Evolutionary conservation across 225 moss, liverwort and hornwort genomes (phyloP), one percentile per base, ranked within the genome.

Genomic region (Marchantia paleacea): DNA sequence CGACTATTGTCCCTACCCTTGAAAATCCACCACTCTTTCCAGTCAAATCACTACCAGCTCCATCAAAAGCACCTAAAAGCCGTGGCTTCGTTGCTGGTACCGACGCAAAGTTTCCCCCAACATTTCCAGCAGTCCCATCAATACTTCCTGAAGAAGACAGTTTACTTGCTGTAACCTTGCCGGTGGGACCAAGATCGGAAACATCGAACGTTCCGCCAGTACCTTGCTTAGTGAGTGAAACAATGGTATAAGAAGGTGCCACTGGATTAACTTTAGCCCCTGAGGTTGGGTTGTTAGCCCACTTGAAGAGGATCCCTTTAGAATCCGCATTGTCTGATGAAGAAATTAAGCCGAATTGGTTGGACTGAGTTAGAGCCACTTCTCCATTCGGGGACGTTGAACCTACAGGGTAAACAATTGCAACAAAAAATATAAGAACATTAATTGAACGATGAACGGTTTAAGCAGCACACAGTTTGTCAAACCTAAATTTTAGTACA

Each of bases 251-350:
- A 10, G 87, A 53, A 64, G 90, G 78, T 77, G 82, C 69, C 75
- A 58, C 82, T 79, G 85, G 49, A 79, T 87, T 49, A 53, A 80
- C 57, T 86, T 87, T 78, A 63, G 87, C 64, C 20, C 75, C 63
- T 72, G 80, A 39, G 12, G 69, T 20, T 73, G 60, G 30, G 30
- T 52, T 90, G 79, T 81, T 92, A 67, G 85, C 85, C 83, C 92
- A 94, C 83, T 92, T 93, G 82, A 94, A 94, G 31, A 84, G 69
- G 81, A 85, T 90, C 63, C 88, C 89, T 80, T 81, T 86, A 0
- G 82, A 8, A 49, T 50, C 77, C 20, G 15, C 79, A 55, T n/a
- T 78, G 29, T 10, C 61, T 58, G 39, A 60, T 52, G 73, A 68
- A 26, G 51, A 71, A 68, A 51, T 75, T 69, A 69, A 75, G 74